Evolutionary conservation across 345 rosid genomes (phyloP), one percentile per base, ranked within the genome.

Genomic region (Arabidopsis suecica): DNA sequence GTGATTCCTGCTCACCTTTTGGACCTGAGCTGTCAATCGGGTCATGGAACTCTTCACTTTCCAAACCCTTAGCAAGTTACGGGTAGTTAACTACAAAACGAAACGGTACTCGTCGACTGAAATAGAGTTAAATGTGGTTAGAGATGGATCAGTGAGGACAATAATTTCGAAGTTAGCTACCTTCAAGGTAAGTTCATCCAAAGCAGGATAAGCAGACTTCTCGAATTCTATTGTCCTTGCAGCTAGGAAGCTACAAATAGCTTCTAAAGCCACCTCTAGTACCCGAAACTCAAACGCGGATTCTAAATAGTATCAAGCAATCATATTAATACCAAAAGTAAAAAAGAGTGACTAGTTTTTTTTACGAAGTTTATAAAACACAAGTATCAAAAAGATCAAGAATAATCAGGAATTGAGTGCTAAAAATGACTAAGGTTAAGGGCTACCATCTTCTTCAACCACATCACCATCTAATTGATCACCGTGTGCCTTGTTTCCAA

Each of bases 1-100:
- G 23, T 37, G 50, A 10, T 47, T 36, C 20, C 1, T 59, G 33
- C 67, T 51, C 79, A 91, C 97, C 93, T 93, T 94, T 64, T 88
- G 95, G 53, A 89, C 97, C 45, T 96, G 86, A 59, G 91, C 96
- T 69, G 90, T 91, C 78, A 94, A 82, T 72, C 95, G 82, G 7
- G 93, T 89, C 93, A 94, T 91, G 50, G 87, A 82, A 86, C 96
- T 91, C 86, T 94, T 94, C 86, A 91, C 60, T 83, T 88, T 94
- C 38, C 93, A 88, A 82, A 91, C 96, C 79, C 93, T 86, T 64
- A 88, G 97, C 93, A 94, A 81, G 83, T 91, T 89, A 69, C 91
- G 89, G 82, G 95, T 87, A 78, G 93, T 93, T 30, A 93, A 86
- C 98, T 89, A 86, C 74, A 82, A 25, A 69, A 42, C 9, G 38